Conservation (phyloP, 305 asterid genomes). For the Fraxinus ornus region DNA sequence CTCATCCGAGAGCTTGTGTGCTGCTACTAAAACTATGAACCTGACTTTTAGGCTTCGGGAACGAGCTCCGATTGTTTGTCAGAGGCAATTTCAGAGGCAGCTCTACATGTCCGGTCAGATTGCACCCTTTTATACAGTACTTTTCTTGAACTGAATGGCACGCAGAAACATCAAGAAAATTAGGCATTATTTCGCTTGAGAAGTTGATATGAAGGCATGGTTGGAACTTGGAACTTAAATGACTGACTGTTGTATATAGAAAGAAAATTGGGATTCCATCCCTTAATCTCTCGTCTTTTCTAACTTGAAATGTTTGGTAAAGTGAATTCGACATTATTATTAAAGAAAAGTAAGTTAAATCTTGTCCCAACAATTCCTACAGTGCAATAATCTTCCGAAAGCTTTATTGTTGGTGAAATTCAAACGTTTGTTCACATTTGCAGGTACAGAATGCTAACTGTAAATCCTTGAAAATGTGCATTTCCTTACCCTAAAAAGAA, state of each 20-base stretch:
- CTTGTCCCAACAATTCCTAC: background rate
- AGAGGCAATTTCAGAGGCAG: constrained; percentile 49
- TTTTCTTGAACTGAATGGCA: constrained; percentile 39
- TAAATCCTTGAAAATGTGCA: background rate
- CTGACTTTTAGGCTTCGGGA: constrained; percentile 36
- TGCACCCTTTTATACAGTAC: constrained; percentile 43
- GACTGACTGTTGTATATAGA: constrained; percentile 21
- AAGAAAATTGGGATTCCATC: background rate
- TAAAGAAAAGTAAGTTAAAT: background rate
- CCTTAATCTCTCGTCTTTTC: background rate
- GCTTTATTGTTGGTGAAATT: background rate
- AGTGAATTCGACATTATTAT: background rate
- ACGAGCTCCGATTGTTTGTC: constrained; percentile 38
- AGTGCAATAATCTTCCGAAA: background rate
- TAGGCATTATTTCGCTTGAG: background rate
- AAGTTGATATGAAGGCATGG: background rate
- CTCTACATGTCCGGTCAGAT: constrained; percentile 36
- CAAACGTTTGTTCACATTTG: background rate
- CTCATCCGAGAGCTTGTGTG: constrained; percentile 32
- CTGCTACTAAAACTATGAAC: constrained; percentile 39
- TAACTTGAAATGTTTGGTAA: background rate
- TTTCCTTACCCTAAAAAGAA: background rate
- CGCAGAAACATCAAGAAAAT: background rate
- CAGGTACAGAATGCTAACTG: background rate
- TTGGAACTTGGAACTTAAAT: background rate